Evolutionary conservation across 495 filamentous ascomycete genomes (phyloP), one percentile per base, ranked within the genome.

Genomic region (Penicillium alfredii): DNA sequence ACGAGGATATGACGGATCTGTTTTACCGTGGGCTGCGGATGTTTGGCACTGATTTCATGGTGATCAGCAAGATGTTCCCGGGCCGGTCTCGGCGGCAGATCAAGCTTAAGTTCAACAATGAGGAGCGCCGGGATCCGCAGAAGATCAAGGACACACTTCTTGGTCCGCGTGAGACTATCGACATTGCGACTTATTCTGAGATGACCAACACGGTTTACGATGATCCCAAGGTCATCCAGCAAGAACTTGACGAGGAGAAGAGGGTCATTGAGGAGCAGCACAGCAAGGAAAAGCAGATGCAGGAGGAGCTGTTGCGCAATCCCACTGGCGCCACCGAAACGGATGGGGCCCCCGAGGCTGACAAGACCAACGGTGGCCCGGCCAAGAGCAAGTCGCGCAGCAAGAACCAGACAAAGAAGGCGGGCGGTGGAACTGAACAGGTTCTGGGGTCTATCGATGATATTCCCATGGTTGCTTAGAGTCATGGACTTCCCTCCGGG

Each of bases 41-140:
- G 74, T 95, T 93, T 54, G 93, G 92, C 17, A 95, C 88, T 0
- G 88, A 97, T 55, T 97, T 97, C 55, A 76, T 80, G 59, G 84
- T 87, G 47, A 93, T 98, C 49, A 76, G 77, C 48, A 79, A 76
- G 41, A 70, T 95, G 69, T 94, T 98, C 52, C 78, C 80, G 0
- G 77, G 77, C 18, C 74, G 83, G 13, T 84, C 70, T 15, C 71
- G 92, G 32, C 77, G 80, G 11, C 78, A 87, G 47, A 79, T 97
- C 55, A 95, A 96, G 64, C 61, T 83, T 30, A 98, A 97, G 58
- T 98, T 93, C 66, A 85, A 83, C 45, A 84, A 82, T 35, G 92
- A 98, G 61, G 93, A 97, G 62, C 71, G 77, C n/a, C 64, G 74
- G n/a, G 70, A 86, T 45, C 78, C 84, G 3, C 56, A 67, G 9